Conservation (phyloP, 345 rosid genomes). For the Populus simonii region DNA sequence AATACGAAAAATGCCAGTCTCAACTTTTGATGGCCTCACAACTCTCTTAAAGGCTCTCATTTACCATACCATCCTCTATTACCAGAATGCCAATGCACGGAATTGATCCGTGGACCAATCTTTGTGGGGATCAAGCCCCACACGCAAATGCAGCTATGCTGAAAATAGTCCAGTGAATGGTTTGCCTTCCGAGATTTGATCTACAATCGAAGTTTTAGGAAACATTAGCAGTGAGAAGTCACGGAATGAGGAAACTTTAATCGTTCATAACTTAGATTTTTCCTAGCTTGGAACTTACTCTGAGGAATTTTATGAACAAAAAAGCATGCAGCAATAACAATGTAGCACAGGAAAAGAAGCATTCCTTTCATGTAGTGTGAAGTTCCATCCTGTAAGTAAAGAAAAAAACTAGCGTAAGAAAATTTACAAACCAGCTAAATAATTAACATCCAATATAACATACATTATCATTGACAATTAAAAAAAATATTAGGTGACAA, state of each 20-base stretch:
- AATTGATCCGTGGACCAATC: not conserved
- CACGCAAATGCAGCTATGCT: constrained; percentile 12
- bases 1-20: not conserved
- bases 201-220: constrained; percentile 6
- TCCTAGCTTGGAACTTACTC: constrained; percentile 32
- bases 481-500: not conserved
- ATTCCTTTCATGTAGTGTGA: constrained; percentile 89
- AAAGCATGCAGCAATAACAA: constrained; percentile 73
- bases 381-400: constrained; percentile 72
- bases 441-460: not conserved
- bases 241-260: not conserved
- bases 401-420: not conserved
- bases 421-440: not conserved
- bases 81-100: constrained; percentile 1
- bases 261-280: not conserved
- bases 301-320: constrained; percentile 55
- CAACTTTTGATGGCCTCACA: not conserved
- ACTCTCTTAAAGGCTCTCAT: not conserved
- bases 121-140: not conserved
- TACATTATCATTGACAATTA: not conserved
- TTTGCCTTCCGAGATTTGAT: constrained; percentile 9
- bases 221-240: not conserved
- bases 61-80: not conserved
- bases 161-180: constrained; percentile 25
- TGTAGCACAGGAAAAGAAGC: constrained; percentile 70